Percentiles rank a stretch among this genome's conserved stretches.
Conservation (phyloP, 441 rosid species). For the Melastoma candidum region DNA sequence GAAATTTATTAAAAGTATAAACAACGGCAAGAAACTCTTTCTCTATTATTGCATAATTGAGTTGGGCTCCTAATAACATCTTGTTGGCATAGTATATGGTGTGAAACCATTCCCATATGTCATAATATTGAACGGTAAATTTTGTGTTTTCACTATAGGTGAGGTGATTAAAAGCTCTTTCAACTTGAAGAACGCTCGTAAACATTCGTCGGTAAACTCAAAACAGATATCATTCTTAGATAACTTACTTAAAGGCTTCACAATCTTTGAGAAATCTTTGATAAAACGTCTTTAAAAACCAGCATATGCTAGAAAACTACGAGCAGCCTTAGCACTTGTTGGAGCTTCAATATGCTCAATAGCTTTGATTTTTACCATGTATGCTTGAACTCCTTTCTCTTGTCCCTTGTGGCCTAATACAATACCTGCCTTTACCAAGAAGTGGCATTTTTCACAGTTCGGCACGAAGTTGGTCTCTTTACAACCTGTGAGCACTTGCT, state of each 20-base stretch:
- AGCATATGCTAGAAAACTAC: not conserved
- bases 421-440: not conserved
- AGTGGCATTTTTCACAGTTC: not conserved
- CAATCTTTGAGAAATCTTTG: not conserved
- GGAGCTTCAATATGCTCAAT: not conserved
- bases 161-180: not conserved
- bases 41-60: not conserved
- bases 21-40: not conserved
- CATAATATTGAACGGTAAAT: not conserved
- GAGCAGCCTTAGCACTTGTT: not conserved
- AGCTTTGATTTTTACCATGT: not conserved
- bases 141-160: not conserved
- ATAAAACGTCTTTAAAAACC: not conserved
- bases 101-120: not conserved
- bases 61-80: not conserved
- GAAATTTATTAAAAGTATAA: not conserved
- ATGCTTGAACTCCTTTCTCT: not conserved
- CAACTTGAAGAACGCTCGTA: not conserved
- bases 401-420: not conserved
- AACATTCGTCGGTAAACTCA: not conserved
- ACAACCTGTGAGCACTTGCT: not conserved
- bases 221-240: not conserved
- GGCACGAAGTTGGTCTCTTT: not conserved
- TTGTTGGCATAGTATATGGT: not conserved
- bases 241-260: not conserved